Conservation (phyloP, 768 basidiomycete species). For the Amanita phalloides region DNA sequence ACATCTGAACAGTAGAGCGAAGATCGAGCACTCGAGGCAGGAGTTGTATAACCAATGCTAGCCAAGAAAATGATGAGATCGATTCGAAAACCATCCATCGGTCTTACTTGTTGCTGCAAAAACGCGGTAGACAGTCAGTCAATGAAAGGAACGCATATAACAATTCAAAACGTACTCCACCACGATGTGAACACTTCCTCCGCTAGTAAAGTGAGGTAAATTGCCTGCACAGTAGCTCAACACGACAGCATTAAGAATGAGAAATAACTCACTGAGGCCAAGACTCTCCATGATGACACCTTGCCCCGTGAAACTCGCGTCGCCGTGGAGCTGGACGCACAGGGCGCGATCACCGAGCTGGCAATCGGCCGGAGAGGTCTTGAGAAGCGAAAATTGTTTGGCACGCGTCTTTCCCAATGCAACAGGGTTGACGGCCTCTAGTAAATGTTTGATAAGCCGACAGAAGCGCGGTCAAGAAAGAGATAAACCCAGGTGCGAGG, state of each 20-base stretch:
- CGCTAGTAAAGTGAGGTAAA: slow-evolving; percentile 84
- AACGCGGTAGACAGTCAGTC: background rate
- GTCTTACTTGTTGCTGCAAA: slow-evolving; percentile 45
- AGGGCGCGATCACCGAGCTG: slow-evolving; percentile 62
- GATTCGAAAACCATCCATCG: background rate
- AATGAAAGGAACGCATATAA: background rate
- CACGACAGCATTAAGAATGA: background rate
- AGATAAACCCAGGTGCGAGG: slow-evolving; percentile 57
- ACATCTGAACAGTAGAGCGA: slow-evolving; percentile 83
- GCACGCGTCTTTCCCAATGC: slow-evolving; percentile 86
- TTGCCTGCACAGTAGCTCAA: slow-evolving; percentile 37
- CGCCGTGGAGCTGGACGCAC: slow-evolving; percentile 87
- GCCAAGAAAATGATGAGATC: background rate
- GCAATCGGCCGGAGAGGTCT: slow-evolving; percentile 44
- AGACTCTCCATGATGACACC: slow-evolving; percentile 85
- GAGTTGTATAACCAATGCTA: slow-evolving; percentile 90
- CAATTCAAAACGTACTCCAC: slow-evolving; percentile 55
- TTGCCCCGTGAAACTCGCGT: slow-evolving; percentile 87
- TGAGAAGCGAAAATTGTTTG: slow-evolving; percentile 78
- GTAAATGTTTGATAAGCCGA: background rate
- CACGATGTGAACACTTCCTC: slow-evolving; percentile 84
- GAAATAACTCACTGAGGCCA: slow-evolving; percentile 53
- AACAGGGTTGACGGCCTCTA: slow-evolving; percentile 83
- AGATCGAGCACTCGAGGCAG: slow-evolving; percentile 73
- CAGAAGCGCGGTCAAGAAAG: background rate